phyloP scores from a whole-genome alignment of 73 alveolate genomes.

The Paramecium caudatum region DNA sequence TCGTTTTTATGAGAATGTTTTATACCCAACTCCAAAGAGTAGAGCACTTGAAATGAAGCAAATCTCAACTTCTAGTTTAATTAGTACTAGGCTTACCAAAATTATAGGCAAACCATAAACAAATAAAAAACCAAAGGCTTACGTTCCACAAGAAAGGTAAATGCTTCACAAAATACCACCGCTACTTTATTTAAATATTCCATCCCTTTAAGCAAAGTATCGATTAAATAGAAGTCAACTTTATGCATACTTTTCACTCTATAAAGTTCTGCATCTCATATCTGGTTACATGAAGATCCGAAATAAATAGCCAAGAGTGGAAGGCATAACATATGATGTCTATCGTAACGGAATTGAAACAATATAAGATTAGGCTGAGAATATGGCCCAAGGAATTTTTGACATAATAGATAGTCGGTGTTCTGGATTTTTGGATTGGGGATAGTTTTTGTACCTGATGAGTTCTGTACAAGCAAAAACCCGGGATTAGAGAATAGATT shows the following conservation, averaged over 20 bases:
- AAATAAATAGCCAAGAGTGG: not conserved
- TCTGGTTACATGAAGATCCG: conserved; percentile 7
- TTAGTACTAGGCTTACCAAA: not conserved
- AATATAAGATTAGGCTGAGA: conserved; percentile 51
- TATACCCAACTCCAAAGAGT: conserved; percentile 46
- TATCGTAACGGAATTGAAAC: conserved; percentile 57
- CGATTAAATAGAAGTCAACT: conserved; percentile 26
- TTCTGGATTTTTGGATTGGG: conserved; percentile 59
- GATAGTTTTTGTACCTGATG: conserved; percentile 50
- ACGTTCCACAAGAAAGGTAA: conserved; percentile 10
- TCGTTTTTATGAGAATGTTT: conserved; percentile 24
- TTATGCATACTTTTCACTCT: conserved; percentile 27
- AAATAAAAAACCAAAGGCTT: not conserved
- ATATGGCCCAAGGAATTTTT: conserved; percentile 52
- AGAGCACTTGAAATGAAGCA: conserved; percentile 18
- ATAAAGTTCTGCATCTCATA: conserved; percentile 12
- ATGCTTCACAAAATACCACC: conserved; percentile 49
- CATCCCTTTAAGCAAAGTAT: not conserved
- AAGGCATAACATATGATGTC: conserved; percentile 46
- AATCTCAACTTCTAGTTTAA: conserved; percentile 29
- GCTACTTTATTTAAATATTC: conserved; percentile 6
- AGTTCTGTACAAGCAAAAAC: conserved; percentile 69
- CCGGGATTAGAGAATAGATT: conserved; percentile 58
- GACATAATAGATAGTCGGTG: conserved; percentile 47
- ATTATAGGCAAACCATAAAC: not conserved